Conservation (phyloP, 106 monocot genomes). For the Platanthera guangdongensis region DNA sequence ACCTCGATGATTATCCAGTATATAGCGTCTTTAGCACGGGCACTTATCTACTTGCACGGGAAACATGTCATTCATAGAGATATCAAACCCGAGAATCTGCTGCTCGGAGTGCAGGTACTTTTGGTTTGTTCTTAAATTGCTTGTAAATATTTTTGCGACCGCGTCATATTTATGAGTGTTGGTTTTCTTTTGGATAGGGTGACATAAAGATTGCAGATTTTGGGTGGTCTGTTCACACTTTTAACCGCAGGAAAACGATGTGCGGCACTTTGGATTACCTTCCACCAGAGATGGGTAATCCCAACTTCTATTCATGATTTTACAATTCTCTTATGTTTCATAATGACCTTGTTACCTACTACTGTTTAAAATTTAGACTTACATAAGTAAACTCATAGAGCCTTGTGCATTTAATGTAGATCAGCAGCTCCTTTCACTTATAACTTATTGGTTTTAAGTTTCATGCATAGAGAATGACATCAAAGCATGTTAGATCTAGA, state of each 20-base stretch:
- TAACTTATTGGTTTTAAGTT: too few relatives aligned
- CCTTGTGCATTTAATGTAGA: too few relatives aligned
- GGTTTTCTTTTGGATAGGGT: slow-evolving; percentile 36
- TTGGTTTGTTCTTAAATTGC: background rate
- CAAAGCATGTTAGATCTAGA: too few relatives aligned
- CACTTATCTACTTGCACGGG: slow-evolving; percentile 88
- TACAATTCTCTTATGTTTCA: background rate
- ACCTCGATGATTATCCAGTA: slow-evolving; percentile 36
- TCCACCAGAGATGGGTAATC: slow-evolving; percentile 98
- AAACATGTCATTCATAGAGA: slow-evolving; percentile 99
- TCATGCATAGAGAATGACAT: too few relatives aligned
- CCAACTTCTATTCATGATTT: background rate
- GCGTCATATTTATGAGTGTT: background rate
- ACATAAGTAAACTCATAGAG: too few relatives aligned
- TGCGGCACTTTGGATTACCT: slow-evolving; percentile 97
- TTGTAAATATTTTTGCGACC: background rate
- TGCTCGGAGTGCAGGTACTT: slow-evolving; percentile 76
- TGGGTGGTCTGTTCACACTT: slow-evolving; percentile 99
- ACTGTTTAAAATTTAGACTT: too few relatives aligned
- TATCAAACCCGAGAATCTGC: slow-evolving; percentile 95
- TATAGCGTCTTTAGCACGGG: slow-evolving; percentile 75
- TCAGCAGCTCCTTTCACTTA: too few relatives aligned
- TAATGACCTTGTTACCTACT: too few relatives aligned
- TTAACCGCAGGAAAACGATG: slow-evolving; percentile 82
- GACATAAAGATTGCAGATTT: slow-evolving; percentile 99